Base-by-base conservation (phyloP, 495 filamentous ascomycete species). In the Xylaria telfairii region DNA sequence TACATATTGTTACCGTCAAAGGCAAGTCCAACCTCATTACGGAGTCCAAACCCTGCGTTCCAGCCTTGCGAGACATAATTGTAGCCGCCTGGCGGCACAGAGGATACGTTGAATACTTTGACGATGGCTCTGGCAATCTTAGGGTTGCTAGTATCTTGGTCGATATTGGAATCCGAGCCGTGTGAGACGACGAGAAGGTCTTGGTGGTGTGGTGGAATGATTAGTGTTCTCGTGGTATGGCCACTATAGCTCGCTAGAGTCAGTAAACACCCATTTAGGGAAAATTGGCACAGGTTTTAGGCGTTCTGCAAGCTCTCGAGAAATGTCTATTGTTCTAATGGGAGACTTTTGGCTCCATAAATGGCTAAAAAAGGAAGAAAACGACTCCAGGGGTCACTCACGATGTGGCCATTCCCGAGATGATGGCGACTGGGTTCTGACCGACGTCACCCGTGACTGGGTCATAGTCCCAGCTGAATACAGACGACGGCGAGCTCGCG, bases 11-110 rank as follows among this genome's bases (percentile, higher is more conserved):
- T 78, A 21, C 74, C 72, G 82, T 49, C 76, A 46, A 78, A 78
- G 1, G 78, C 89, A 4, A 93, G 76, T 19, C 92, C 92, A 24
- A 93, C 91, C 1, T 86, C 86, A 78, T 93, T 93, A 21, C 92
- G 85, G 28, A 94, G 84, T 46, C 92, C 92, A 86, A 90, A 93
- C 21, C 91, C 92, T 8, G 92, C 80, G 4, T 88, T 76, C 54
- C 79, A 70, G n/a, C 92, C 92, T 21, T 85, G 79, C 21, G 75
- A 82, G 30, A 72, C 64, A 63, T 78, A 84, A 73, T 78, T 67
- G 71, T 79, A 81, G 53, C 86, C 80, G 56, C 83, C 85, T 1
- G 63, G 54, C 6, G 78, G 65, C 8, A 75, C 47, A 30, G 74
- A 67, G 21, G 80, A 82, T 21, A 92, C 68, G 77, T 90, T 85